phyloP scores from a whole-genome alignment of 129 eudicot species.

The Centrapalus pauciflorus region DNA sequence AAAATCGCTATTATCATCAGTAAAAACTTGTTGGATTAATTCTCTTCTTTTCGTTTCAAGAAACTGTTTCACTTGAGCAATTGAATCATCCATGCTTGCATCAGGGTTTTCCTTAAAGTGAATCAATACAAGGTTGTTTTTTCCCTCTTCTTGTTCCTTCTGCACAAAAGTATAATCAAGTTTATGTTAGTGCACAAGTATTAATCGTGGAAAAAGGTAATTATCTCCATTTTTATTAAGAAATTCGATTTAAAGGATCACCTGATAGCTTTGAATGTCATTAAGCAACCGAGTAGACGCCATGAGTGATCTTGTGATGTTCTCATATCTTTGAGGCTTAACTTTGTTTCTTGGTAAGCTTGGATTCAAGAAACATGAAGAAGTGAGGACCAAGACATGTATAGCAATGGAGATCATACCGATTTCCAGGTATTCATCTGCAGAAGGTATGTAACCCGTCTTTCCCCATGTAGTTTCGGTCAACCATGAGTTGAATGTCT shows the following conservation, averaged over 20 bases:
- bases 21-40: slow-evolving; percentile 34
- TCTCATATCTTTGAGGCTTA: slow-evolving; percentile 30
- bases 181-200: neutral
- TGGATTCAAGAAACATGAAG: slow-evolving; percentile 39
- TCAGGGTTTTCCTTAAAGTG: slow-evolving; percentile 40
- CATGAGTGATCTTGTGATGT: slow-evolving; percentile 56
- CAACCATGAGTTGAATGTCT: slow-evolving; percentile 55
- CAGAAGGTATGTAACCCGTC: slow-evolving; percentile 45
- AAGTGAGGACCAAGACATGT: slow-evolving; percentile 44
- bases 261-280: slow-evolving; percentile 68
- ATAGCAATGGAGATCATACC: slow-evolving; percentile 64
- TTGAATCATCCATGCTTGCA: slow-evolving; percentile 35
- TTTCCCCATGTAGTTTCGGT: slow-evolving; percentile 58
- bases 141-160: slow-evolving; percentile 63
- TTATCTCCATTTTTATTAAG: neutral
- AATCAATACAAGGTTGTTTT: slow-evolving; percentile 48
- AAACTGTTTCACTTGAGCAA: slow-evolving; percentile 25
- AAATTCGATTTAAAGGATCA: neutral
- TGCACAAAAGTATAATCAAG: slow-evolving; percentile 22
- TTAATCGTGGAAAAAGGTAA: neutral
- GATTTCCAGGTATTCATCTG: slow-evolving; percentile 46
- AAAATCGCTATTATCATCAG: slow-evolving; percentile 21
- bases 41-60: slow-evolving; percentile 33
- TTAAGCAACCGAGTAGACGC: slow-evolving; percentile 46
- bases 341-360: slow-evolving; percentile 16